Conservation (phyloP, 129 eudicot species). For the Pittosporum tobira region DNA sequence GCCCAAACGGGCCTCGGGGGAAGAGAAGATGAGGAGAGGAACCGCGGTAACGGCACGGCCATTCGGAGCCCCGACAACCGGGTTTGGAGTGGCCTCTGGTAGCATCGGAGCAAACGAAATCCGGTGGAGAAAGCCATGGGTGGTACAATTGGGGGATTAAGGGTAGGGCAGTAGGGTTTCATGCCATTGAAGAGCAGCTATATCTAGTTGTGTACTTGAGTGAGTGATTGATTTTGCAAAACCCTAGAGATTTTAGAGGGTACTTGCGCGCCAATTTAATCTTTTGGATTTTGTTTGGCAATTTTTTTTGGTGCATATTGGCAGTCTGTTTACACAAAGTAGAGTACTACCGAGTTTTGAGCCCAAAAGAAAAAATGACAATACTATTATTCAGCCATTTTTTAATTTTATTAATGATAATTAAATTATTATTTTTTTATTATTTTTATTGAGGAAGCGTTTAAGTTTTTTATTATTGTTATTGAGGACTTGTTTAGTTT, state of each 20-base stretch:
- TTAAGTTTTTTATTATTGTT: too few species aligned
- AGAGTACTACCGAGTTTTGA: too few species aligned
- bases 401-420: too few species aligned
- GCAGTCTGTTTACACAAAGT: too few species aligned
- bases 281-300: too few species aligned
- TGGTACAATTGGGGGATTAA: slow-evolving; percentile 3
- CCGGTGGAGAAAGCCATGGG: slow-evolving; percentile 56
- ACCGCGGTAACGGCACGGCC: slow-evolving; percentile 26
- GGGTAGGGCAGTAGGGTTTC: slow-evolving; percentile 16
- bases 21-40: slow-evolving; percentile 24
- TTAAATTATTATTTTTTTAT: too few species aligned
- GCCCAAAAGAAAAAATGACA: too few species aligned
- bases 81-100: slow-evolving; percentile 22
- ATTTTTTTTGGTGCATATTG: too few species aligned
- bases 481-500: too few species aligned
- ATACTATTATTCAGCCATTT: too few species aligned
- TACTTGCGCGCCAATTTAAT: slow-evolving; percentile 10
- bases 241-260: slow-evolving; percentile 9
- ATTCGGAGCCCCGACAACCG: slow-evolving; percentile 25
- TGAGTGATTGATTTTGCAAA: neutral
- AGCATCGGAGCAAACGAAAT: slow-evolving; percentile 48
- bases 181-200: slow-evolving; percentile 39
- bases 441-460: too few species aligned
- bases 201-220: neutral
- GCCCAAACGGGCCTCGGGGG: slow-evolving; percentile 15